A percentile compares a stretch with the other conserved stretches of the same genome.
phyloP scores from a whole-genome alignment of 1,284 basidiomycete genomes.

The Neolentinus lepideus region DNA sequence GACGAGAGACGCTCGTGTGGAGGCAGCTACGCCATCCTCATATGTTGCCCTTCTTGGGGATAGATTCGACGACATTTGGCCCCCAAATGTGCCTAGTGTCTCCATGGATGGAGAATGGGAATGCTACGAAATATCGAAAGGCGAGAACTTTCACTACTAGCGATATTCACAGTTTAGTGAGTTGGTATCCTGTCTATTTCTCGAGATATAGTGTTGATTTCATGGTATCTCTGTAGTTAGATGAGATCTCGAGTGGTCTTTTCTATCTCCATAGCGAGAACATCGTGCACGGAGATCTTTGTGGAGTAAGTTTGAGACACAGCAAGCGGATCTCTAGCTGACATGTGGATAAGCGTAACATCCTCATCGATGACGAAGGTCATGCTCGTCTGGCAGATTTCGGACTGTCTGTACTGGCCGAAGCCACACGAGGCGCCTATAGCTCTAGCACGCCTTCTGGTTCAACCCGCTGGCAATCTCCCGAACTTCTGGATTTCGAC shows the following conservation, averaged over 20 bases:
- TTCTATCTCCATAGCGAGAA: constrained; percentile 4
- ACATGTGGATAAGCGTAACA: not conserved
- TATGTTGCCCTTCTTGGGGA: constrained; percentile 2
- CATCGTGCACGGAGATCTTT: constrained; percentile 4
- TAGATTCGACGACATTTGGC: not conserved
- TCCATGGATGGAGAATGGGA: constrained; percentile 1
- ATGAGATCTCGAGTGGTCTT: not conserved
- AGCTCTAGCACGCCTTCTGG: not conserved
- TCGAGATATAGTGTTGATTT: not conserved
- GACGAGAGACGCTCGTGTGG: constrained; percentile 1
- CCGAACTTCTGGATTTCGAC: not conserved
- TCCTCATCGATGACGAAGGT: constrained; percentile 1
- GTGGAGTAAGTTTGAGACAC: not conserved
- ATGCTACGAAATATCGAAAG: not conserved
- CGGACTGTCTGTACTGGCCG: not conserved
- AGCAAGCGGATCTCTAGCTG: not conserved
- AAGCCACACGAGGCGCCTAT: not conserved
- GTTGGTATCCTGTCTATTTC: not conserved
- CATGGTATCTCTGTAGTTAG: not conserved
- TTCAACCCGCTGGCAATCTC: not conserved
- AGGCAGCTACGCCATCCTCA: constrained; percentile 4
- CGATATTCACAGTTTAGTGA: not conserved
- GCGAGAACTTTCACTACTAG: not conserved
- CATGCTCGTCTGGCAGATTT: constrained; percentile 3
- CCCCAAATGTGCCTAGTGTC: not conserved